Evolutionary conservation across 257 asterid genomes (phyloP).

Genomic region (Fraxinus excelsior): DNA sequence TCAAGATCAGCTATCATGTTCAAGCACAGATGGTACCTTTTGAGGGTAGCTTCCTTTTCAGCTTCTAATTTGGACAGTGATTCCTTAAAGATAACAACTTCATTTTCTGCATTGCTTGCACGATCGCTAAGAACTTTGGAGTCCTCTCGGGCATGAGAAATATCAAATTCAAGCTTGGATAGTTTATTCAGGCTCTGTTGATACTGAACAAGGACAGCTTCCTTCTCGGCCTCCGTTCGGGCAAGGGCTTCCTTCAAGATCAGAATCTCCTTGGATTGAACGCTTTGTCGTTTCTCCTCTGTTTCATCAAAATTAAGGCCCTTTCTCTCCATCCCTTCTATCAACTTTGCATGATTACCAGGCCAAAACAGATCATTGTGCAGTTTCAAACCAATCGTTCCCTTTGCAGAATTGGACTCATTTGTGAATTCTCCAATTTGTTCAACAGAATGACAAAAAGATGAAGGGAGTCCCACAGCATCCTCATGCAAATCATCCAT

Average conservation of each 20-base stretch:
- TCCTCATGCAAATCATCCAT: constrained; percentile 15
- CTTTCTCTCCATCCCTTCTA: constrained; percentile 49
- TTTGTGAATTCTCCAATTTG: constrained; percentile 52
- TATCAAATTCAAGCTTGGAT: constrained; percentile 61
- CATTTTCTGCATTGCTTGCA: constrained; percentile 77
- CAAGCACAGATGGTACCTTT: constrained; percentile 63
- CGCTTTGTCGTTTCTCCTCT: constrained; percentile 46
- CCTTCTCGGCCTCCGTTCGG: constrained; percentile 83
- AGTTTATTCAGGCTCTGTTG: constrained; percentile 64
- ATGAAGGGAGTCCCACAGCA: constrained; percentile 7
- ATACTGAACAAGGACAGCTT: constrained; percentile 67
- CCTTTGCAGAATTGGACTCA: constrained; percentile 41
- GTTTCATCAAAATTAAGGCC: constrained; percentile 69
- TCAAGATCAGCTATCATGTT: constrained; percentile 68
- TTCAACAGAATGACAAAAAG: constrained; percentile 37
- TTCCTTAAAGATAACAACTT: constrained; percentile 62
- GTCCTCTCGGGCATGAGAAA: constrained; percentile 60
- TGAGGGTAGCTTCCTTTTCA: constrained; percentile 75
- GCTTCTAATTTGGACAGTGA: constrained; percentile 59
- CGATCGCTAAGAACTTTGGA: constrained; percentile 60
- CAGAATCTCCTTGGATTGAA: constrained; percentile 57
- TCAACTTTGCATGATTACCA: constrained; percentile 28
- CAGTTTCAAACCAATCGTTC: constrained; percentile 26
- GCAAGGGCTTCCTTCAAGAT: constrained; percentile 67
- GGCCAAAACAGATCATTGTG: background rate